Evolutionary conservation across 352 stramenopile species (phyloP), one percentile per base, ranked within the genome.

Genomic region (Pythium apleroticum): DNA sequence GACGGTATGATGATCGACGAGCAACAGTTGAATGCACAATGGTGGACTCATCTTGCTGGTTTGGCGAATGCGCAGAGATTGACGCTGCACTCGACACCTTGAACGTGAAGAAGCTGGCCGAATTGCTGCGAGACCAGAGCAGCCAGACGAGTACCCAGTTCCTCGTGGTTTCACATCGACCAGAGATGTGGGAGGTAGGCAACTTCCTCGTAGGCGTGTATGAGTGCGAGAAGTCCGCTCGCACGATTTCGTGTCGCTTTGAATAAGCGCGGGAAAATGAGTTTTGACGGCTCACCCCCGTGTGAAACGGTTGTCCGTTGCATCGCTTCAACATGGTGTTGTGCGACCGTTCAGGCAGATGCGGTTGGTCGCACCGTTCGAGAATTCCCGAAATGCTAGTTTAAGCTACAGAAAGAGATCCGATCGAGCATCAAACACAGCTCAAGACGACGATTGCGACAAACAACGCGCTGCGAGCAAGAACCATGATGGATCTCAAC

Each of bases 401-500:
- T 46, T 46, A 3, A 46, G 39, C 39, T 35, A n/a, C 24, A 48
- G 43, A 43, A 28, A 63, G 45, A 55, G 55, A 15, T 10, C 2
- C 37, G n/a, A n/a, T n/a, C n/a, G n/a, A n/a, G n/a, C n/a, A n/a
- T n/a, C n/a, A n/a, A 9, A 22, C 39, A 31, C 25, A 30, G 12
- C n/a, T 25, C 17, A 60, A 30, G 54, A 48, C 20, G 19, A 30
- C 15, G 8, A 22, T 48, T 43, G 2, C 37, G 9, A 17, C 3
- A 4, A 28, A 33, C 5, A 55, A 15, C 14, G 25, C 33, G 8
- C n/a, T 28, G n/a, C 19, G 28, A 50, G 22, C 15, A 10, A 52
- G 20, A 27, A 30, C 17, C 3, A 80, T 50, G 58, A 90, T 93
- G 81, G 79, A 89, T 43, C 57, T 88, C 54, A 74, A 77, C 15